phyloP scores from a whole-genome alignment of 1,284 basidiomycete species.

The Fomitopsis betulina region DNA sequence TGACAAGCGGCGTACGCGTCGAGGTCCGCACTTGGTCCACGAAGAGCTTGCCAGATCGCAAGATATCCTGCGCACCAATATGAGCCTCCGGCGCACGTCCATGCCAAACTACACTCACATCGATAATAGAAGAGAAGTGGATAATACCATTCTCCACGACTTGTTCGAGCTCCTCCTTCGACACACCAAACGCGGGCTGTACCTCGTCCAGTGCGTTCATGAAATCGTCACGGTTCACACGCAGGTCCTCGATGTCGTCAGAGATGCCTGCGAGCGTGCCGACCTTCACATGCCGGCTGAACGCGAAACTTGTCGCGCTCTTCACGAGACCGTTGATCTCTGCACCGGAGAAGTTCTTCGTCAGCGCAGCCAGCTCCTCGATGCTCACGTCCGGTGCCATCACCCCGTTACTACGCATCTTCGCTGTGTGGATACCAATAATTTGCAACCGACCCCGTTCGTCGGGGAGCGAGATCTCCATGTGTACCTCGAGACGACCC shows the following conservation, averaged over 20 bases:
- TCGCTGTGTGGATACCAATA: slow-evolving; percentile 90
- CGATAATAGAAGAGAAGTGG: slow-evolving; percentile 74
- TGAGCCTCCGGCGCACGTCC: background rate
- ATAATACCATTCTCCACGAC: slow-evolving; percentile 98
- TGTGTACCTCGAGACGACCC: slow-evolving; percentile 99
- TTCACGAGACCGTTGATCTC: slow-evolving; percentile 97
- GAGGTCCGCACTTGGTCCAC: slow-evolving; percentile 95
- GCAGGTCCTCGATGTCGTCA: slow-evolving; percentile 91
- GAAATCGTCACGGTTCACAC: slow-evolving; percentile 89
- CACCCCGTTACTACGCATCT: slow-evolving; percentile 90
- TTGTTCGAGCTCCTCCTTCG: slow-evolving; percentile 93
- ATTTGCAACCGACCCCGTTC: slow-evolving; percentile 93
- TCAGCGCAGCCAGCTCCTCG: slow-evolving; percentile 75
- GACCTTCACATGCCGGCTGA: slow-evolving; percentile 96
- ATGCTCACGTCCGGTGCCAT: slow-evolving; percentile 91
- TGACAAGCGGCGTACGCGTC: slow-evolving; percentile 89
- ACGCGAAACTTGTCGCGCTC: slow-evolving; percentile 97
- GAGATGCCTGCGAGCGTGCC: slow-evolving; percentile 96
- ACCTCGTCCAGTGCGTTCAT: slow-evolving; percentile 92
- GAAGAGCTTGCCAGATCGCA: slow-evolving; percentile 88
- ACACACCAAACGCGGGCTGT: slow-evolving; percentile 95
- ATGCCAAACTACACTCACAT: slow-evolving; percentile 46
- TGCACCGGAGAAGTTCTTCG: slow-evolving; percentile 98
- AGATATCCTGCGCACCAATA: slow-evolving; percentile 58
- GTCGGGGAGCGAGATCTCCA: slow-evolving; percentile 98